Conservation (phyloP, 495 filamentous ascomycete species). For the Penicillium pancosmium region DNA sequence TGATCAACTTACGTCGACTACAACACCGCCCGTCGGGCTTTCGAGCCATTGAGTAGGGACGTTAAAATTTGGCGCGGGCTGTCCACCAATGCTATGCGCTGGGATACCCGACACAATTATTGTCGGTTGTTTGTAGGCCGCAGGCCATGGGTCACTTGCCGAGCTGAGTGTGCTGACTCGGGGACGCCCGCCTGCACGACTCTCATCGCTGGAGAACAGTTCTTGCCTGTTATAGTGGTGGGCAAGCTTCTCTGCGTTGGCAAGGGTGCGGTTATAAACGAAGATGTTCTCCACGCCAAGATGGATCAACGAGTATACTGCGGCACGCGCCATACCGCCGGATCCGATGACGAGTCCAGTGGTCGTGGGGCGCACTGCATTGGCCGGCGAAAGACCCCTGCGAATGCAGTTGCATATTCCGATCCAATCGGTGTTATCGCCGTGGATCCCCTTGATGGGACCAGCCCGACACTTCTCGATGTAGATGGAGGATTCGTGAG, state of each 20-base stretch:
- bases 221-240: slow-evolving; percentile 64
- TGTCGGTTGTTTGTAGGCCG: slow-evolving; percentile 64
- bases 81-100: slow-evolving; percentile 62
- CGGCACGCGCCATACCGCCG: slow-evolving; percentile 78
- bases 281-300: slow-evolving; percentile 76
- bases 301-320: slow-evolving; percentile 78
- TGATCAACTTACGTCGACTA: slow-evolving; percentile 61
- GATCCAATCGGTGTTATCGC: slow-evolving; percentile 85
- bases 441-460: slow-evolving; percentile 65
- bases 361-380: slow-evolving; percentile 69
- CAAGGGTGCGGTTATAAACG: slow-evolving; percentile 66
- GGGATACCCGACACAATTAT: slow-evolving; percentile 77
- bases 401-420: slow-evolving; percentile 71
- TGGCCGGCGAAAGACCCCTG: slow-evolving; percentile 73
- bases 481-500: slow-evolving; percentile 45
- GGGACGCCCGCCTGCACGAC: slow-evolving; percentile 25
- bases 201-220: slow-evolving; percentile 24
- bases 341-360: slow-evolving; percentile 75
- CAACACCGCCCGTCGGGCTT: slow-evolving; percentile 77
- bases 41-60: slow-evolving; percentile 72
- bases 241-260: slow-evolving; percentile 64
- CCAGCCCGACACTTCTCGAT: slow-evolving; percentile 65
- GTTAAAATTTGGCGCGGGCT: slow-evolving; percentile 67
- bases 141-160: slow-evolving; percentile 63
- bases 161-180: slow-evolving; percentile 59